Evolutionary conservation across 257 asterid species (phyloP), one percentile per base, ranked within the genome.

Genomic region (Gentiana dahurica): DNA sequence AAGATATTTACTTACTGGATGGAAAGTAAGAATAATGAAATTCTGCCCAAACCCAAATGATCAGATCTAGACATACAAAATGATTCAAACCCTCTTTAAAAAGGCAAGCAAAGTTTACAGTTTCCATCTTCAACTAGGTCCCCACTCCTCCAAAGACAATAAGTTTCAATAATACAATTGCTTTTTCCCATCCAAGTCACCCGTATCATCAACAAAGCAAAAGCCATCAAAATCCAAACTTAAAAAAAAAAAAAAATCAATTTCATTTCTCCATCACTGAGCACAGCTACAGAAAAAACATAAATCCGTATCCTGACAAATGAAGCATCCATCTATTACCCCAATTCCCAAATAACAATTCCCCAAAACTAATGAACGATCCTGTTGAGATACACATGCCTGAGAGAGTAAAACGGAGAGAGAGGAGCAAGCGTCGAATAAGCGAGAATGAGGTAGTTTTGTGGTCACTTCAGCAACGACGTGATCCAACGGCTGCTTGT

Each of bases 341-440:
- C 52, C 12, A 49, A 44, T 33, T 5, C 39, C 49, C 45, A 41
- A 54, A 52, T 15, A 49, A 3, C 59, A 53, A 38, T 37, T 51
- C 53, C 46, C 36, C 41, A 4, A 38, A 12, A 63, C 4, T 12
- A 15, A 39, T 3, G 43, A 15, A 38, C 10, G 43, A 9, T 57
- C 34, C 13, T 52, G 59, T 85, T 77, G 76, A 68, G 13, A 79
- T 68, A 51, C 81, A 76, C 7, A 53, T 55, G 83, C 88, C 35
- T 86, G 36, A 6, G 81, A 70, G 47, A 91, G 81, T 24, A 66
- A 59, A 32, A 83, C 60, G 58, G 82, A 92, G 63, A 91, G 83
- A 43, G 95, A 81, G 46, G 84, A 71, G 79, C 98, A 87, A 67
- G 79, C 86, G 35, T 65, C 55, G 57, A 85, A 82, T 51, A 76